These are phyloP conservation scores for Debaryomyces castellii DNA, from an alignment of 805 yeast species.

Conservation along the genomic window DNA sequence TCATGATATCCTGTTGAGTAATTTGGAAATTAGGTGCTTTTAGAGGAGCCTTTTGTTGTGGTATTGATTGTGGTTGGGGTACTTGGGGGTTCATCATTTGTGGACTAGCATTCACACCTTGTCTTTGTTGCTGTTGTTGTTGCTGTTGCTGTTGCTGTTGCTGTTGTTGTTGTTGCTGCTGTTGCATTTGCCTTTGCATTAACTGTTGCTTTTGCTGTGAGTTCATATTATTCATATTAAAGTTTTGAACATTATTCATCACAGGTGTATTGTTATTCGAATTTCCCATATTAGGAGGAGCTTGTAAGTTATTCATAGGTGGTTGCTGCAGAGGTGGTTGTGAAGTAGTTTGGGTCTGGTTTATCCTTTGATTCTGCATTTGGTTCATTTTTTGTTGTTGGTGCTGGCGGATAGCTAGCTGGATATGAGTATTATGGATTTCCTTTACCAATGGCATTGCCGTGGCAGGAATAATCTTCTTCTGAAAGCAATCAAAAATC, in stretches of 20 bases:
- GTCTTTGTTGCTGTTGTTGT: constrained; percentile 18
- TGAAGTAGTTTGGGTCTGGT: constrained; percentile 9
- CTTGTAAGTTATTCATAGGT: constrained; percentile 1
- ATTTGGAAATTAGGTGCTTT: constrained; percentile 32
- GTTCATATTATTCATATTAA: constrained; percentile 22
- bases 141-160: constrained; percentile 21
- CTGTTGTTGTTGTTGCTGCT: too few species aligned
- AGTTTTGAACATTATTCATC: constrained; percentile 12
- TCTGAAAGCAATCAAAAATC: constrained; percentile 61
- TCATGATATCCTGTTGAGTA: constrained; percentile 38
- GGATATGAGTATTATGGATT: constrained; percentile 67
- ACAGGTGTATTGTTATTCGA: constrained; percentile 12
- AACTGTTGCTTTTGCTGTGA: constrained; percentile 41
- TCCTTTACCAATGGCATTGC: constrained; percentile 61
- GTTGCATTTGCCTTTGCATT: constrained; percentile 36
- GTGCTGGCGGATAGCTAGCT: constrained; percentile 51
- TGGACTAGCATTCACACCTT: constrained; percentile 22
- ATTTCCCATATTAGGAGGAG: constrained; percentile 5
- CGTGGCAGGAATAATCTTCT: constrained; percentile 57
- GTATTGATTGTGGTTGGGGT: constrained; percentile 26
- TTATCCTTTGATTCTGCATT: constrained; percentile 16
- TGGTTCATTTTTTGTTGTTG: constrained; percentile 40
- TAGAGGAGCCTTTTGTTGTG: constrained; percentile 18
- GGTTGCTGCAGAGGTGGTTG: constrained; percentile 13
- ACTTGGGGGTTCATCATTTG: constrained; percentile 30